Base-by-base conservation (phyloP, 2,329 filamentous ascomycete genomes). In the Trichoderma sp. region DNA sequence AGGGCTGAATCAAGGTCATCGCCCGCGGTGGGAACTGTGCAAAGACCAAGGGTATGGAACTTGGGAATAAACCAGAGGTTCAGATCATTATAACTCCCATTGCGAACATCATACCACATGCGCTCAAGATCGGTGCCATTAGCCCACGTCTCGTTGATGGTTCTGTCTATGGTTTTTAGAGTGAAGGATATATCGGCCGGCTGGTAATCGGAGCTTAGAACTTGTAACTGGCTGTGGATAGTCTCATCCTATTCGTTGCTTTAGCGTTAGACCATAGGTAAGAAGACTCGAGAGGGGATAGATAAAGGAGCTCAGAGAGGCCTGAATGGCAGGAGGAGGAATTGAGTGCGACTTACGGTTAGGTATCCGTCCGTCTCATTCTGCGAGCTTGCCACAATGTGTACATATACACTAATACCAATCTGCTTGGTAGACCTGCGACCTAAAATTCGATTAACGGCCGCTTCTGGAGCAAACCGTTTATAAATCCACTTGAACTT, bases 101-200 rank as follows among this genome's bases (percentile, higher is more conserved):
- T 81, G 73, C 82, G 82, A 57, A 86, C 43, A 18, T 32, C 8
- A 9, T 24, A 11, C 56, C 69, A 62, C 83, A 86, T 86, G 34
- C 74, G 76, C 39, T 80, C 74, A 75, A 84, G 81, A 65, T 76
- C 73, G 26, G 72, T 71, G 74, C 82, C 60, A 57, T 80, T 83
- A 28, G 83, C 82, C 85, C 85, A 87, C 72, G 76, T 78, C 26
- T 76, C 62, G 79, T 87, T 85, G 76, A 85, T 75, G 47, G 84
- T 84, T 74, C 79, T 82, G 71, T 82, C 81, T 51, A 79, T 83
- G 73, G 79, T 77, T 63, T 81, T 79, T 62, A 85, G 80, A 51
- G 78, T 79, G 78, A 87, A 87, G 15, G 75, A 76, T 77, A 86
- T 81, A 73, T 82, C 80, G 67, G 84, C 79, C 0, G 80, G 78